Evolutionary conservation across 169 alveolate genomes (phyloP), one percentile per base, ranked within the genome.

Genomic region (Eimeria tenella): DNA sequence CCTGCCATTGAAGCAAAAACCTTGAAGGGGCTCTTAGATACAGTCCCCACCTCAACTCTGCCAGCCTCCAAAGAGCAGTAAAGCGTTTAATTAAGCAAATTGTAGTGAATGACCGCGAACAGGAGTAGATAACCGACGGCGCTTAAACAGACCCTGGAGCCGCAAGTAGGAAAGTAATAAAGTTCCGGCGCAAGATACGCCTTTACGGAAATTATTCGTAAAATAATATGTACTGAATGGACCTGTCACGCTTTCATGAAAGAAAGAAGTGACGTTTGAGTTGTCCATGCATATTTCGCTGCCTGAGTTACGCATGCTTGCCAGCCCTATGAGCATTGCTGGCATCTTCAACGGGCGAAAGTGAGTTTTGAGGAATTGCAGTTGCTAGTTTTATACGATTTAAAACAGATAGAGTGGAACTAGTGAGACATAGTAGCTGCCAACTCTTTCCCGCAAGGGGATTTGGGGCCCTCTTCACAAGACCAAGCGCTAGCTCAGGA

Each of bases 261-360:
- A 74, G 52, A 60, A 74, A 50, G 62, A 31, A 23, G 17, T 49
- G 15, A 4, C 25, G 23, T 73, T 73, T 23, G 11, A 11, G 55
- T 8, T 11, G 82, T 49, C 19, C 84, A 13, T 5, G 62, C 84
- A 74, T 23, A 17, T 15, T 74, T 19, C 63, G 42, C 83, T 4
- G 49, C 50, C 84, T 6, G 62, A 49, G 63, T 74, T 74, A 60
- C 49, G 84, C 84, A 74, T 74, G 84, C 84, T 23, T 50, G 42
- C 25, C 84, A 74, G 84, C 52, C 84, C 84, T 60, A 74, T 4
- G 62, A 60, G 63, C 62, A 74, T 49, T 42, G 52, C 84, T 74
- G 49, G 52, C 84, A 25, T 31, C 84, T 74, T 74, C 84, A 74
- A 15, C 42, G 13, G 0, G 7, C 49, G 49, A 4, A 60, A 74